phyloP scores from a whole-genome alignment of 2,329 filamentous ascomycete species.

The Bertia moriformis region DNA sequence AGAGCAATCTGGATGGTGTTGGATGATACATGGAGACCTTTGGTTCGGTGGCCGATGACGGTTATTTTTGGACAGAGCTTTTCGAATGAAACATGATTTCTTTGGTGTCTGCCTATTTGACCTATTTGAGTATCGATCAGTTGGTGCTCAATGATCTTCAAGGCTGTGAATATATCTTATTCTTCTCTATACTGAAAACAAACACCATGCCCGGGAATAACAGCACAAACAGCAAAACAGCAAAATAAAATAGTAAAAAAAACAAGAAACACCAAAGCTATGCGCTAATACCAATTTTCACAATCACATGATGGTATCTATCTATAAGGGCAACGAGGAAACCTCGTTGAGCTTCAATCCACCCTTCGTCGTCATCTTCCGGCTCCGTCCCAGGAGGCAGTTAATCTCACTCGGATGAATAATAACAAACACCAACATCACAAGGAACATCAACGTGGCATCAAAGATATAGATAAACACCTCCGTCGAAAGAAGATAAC shows the following conservation, averaged over 20 bases:
- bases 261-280: too few relatives aligned
- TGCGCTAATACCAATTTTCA: too few relatives aligned
- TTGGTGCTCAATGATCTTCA: too few relatives aligned
- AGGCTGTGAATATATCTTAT: too few relatives aligned
- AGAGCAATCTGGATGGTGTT: neutral
- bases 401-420: constrained; percentile 1
- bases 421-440: neutral
- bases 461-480: constrained; percentile 25
- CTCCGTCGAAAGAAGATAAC: constrained; percentile 27
- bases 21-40: neutral
- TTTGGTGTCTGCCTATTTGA: too few relatives aligned
- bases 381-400: neutral
- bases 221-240: too few relatives aligned
- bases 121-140: too few relatives aligned
- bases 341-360: neutral
- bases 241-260: too few relatives aligned
- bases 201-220: too few relatives aligned
- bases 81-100: neutral
- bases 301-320: too few relatives aligned
- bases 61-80: neutral
- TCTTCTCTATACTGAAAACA: too few relatives aligned
- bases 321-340: too few relatives aligned
- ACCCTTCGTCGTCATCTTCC: neutral
- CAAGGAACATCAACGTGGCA: neutral
- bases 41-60: neutral